A percentile compares a stretch with the other conserved stretches of the same genome.
These are phyloP conservation scores for Candida schatavii DNA, from an alignment of 805 yeast genomes.

Conservation along the genomic window DNA sequence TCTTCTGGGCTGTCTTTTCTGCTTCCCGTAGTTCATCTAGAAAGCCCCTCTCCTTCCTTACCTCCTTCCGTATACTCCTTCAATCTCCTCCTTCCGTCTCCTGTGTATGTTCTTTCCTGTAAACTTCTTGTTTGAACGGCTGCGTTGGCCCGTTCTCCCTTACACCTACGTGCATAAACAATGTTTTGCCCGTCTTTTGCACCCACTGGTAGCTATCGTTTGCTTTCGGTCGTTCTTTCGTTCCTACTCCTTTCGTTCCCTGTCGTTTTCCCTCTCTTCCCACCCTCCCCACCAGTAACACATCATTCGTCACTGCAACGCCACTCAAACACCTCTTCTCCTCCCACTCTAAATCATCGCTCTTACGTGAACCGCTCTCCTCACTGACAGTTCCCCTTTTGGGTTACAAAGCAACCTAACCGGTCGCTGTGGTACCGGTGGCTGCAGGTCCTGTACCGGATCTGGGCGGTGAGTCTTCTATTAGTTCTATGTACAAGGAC, in stretches of 20 bases:
- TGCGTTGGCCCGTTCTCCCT: too few relatives aligned
- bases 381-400: too few relatives aligned
- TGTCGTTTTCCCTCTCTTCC: slow-evolving; percentile 2
- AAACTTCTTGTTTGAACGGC: not conserved
- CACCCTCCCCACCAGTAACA: too few relatives aligned
- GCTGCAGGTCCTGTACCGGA: not conserved
- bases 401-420: too few relatives aligned
- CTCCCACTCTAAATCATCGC: not conserved
- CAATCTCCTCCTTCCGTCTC: not conserved
- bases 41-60: too few relatives aligned
- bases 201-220: too few relatives aligned
- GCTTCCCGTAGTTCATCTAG: too few relatives aligned
- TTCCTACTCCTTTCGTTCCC: not conserved
- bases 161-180: not conserved
- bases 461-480: not conserved
- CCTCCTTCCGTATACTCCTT: too few relatives aligned
- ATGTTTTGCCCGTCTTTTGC: not conserved
- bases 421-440: too few relatives aligned
- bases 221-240: not conserved
- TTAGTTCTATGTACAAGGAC: slow-evolving; percentile 3
- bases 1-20: too few relatives aligned
- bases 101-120: not conserved
- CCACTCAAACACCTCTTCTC: too few relatives aligned
- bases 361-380: not conserved
- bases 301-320: too few relatives aligned